Evolutionary conservation across 306 rosid species (phyloP), one percentile per base, ranked within the genome.

Genomic region (Quercus ilex): DNA sequence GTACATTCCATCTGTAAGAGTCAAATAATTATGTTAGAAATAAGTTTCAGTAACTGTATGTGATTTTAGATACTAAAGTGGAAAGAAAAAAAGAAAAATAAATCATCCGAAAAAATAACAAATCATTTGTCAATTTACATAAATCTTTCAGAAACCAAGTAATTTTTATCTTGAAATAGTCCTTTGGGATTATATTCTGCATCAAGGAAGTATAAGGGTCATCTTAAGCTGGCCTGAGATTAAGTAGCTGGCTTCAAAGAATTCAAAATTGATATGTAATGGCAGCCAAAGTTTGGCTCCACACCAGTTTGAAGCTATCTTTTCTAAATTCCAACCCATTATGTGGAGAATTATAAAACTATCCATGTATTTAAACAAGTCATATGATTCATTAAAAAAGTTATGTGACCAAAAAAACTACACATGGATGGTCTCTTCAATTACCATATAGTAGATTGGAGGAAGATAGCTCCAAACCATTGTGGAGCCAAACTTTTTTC

Each of bases 1-100:
- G 82, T 93, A 93, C 85, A 78, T 84, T 80, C 97, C 97, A 84
- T 87, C 97, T 93, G 74, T 71, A 79, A 41, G 73, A 78, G 53
- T 56, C 21, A 78, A 73, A 57, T 7, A 41, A 76, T 43, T 30
- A 79, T 33, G 30, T 38, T 23, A 13, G 6, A 62, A 5, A 77
- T 11, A 7, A 69, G 63, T 59, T 49, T 60, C 75, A 59, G 55
- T 31, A 33, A n/a, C 78, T 7, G 26, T 23, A 67, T 23, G 18
- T 67, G 31, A 59, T 51, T 21, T 9, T 4, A 11, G 33, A 60
- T 10, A 60, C 14, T 60, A 35, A 35, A 68, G n/a, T 31, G 8
- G n/a, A 26, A 70, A 46, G 33, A 57, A 80, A 69, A 77, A 74
- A 35, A 33, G 7, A 33, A 77, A 74, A 33, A 33, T 1, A 3